phyloP scores from a whole-genome alignment of 345 rosid genomes.

The Cardamine chenopodiifolia region DNA sequence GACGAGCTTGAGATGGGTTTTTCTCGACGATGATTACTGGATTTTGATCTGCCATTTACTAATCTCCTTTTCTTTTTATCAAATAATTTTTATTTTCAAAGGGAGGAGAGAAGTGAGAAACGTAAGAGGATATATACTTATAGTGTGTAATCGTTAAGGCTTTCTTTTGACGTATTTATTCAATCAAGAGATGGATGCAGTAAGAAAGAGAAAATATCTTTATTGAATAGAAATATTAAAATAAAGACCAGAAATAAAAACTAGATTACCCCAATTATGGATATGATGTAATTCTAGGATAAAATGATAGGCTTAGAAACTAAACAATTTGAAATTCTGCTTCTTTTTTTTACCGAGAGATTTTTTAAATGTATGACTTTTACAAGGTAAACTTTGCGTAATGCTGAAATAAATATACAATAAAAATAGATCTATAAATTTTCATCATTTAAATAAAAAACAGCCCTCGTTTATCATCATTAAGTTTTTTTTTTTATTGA shows the following conservation, averaged over 20 bases:
- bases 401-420: background rate
- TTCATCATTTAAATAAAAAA: background rate
- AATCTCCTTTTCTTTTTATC: background rate
- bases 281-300: background rate
- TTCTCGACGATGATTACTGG: constrained; percentile 65
- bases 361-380: background rate
- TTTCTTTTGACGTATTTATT: constrained; percentile 29
- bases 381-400: background rate
- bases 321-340: background rate
- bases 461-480: background rate
- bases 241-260: background rate
- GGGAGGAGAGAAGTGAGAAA: constrained; percentile 11
- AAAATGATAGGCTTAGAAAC: background rate
- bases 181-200: constrained; percentile 20
- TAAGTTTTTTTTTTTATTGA: too few species aligned
- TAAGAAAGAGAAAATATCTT: constrained; percentile 20
- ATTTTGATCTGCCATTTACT: constrained; percentile 49
- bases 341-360: background rate
- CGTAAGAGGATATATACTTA: constrained; percentile 11
- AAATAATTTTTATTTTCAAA: background rate
- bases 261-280: background rate
- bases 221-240: background rate
- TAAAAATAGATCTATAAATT: background rate
- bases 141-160: constrained; percentile 14
- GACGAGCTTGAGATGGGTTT: constrained; percentile 68